These are phyloP conservation scores for Claviceps sorghi DNA, from an alignment of 2,329 filamentous ascomycete genomes.

Conservation along the genomic window DNA sequence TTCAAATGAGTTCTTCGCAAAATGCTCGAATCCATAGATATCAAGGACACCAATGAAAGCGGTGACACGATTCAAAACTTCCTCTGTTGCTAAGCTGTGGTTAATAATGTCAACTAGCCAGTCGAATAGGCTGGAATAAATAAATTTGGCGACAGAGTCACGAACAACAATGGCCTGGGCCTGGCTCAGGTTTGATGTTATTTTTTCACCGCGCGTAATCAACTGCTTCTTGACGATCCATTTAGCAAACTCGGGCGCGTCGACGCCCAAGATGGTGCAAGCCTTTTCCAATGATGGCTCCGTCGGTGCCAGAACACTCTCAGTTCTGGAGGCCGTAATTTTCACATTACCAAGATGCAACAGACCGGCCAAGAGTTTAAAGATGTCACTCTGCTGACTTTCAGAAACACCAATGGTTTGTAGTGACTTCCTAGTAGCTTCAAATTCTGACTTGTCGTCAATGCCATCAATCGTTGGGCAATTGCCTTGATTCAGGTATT, in stretches of 20 bases:
- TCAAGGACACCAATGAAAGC: slow-evolving; percentile 97
- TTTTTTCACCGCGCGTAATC: slow-evolving; percentile 91
- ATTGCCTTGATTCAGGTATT: slow-evolving; percentile 91
- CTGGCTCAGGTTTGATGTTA: slow-evolving; percentile 85
- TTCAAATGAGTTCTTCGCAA: slow-evolving; percentile 98
- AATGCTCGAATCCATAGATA: slow-evolving; percentile 99
- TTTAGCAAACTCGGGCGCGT: slow-evolving; percentile 74
- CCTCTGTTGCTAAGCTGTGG: slow-evolving; percentile 71
- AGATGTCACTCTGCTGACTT: slow-evolving; percentile 67
- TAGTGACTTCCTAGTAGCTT: slow-evolving; percentile 73
- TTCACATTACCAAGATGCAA: slow-evolving; percentile 94
- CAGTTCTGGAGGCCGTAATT: slow-evolving; percentile 78
- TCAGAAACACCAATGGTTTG: slow-evolving; percentile 72
- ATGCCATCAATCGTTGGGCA: slow-evolving; percentile 85
- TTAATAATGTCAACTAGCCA: slow-evolving; percentile 99
- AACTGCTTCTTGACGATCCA: slow-evolving; percentile 99
- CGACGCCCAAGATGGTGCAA: slow-evolving; percentile 73
- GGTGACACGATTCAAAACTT: slow-evolving; percentile 64
- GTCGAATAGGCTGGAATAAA: slow-evolving; percentile 96
- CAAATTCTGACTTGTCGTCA: slow-evolving; percentile 88
- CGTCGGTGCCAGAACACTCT: slow-evolving; percentile 65
- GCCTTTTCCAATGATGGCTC: slow-evolving; percentile 75
- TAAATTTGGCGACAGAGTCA: slow-evolving; percentile 96
- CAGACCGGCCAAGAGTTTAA: slow-evolving; percentile 77
- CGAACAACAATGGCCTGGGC: slow-evolving; percentile 88